Evolutionary conservation across 148 eudicot species (phyloP), one percentile per base, ranked within the genome.

Genomic region (Fagopyrum homotropicum): DNA sequence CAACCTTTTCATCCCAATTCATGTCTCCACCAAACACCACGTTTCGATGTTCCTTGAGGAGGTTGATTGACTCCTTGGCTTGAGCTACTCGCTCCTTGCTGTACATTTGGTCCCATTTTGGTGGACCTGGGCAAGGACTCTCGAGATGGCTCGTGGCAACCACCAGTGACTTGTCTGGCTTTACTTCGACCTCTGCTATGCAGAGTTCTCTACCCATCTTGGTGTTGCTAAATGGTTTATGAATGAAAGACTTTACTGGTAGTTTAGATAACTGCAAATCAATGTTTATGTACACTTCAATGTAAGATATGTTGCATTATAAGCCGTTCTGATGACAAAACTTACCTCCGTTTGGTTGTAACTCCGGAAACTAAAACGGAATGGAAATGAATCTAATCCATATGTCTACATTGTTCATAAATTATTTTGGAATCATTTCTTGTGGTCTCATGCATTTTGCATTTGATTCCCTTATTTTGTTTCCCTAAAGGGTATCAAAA

Each of bases 1-100:
- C 97, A 73, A 80, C 75, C 57, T 92, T 90, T 79, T 92, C 99
- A 43, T 86, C 91, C 99, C 99, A 95, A 77, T 95, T 95, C 99
- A 92, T 92, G 78, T 92, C 97, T 40, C 99, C 99, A 61, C 97
- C 90, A 72, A 92, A 95, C 3, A 95, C 81, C 55, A 79, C 91
- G 45, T 95, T 95, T 1, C 75, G 85, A 17, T 84, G 73, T 19
- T 76, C 69, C 44, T 83, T 76, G 12, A 95, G 94, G 46, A 75
- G 19, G n/a, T 52, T 79, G 26, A 95, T 16, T 44, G 97, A 89
- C 68, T 92, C 90, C 35, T 85, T 84, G 16, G 94, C 97, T 69
- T 95, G 99, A n/a, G 60, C 74, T 12, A 95, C 97, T 4, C 99
- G 90, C 79, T 95, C 97, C 83, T 92, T 90, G 85, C 94, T 92